Evolutionary conservation across 352 stramenopile genomes (phyloP), one percentile per base, ranked within the genome.

Genomic region (Phytophthora ohioensis): DNA sequence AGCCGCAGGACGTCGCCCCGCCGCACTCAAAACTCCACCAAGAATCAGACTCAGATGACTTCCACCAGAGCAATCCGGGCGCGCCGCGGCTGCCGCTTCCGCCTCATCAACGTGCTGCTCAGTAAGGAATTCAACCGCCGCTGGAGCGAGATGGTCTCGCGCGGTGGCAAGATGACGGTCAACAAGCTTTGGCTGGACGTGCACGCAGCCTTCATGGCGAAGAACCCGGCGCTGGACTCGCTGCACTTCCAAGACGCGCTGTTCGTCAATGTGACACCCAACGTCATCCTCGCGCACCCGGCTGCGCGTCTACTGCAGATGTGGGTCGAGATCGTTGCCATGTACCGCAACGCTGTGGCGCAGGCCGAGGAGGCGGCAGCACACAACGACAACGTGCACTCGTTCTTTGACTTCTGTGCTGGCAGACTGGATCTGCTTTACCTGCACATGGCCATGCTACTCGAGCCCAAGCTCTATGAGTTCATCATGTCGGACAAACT

Each of bases 201-300:
- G n/a, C 80, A 90, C 68, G 73, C 78, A 27, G 78, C 80, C 17
- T 92, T 81, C 67, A 69, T 83, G 66, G 66, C 65, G 41, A 63
- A 82, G 31, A 84, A 84, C 57, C 70, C 69, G 34, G 65, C 80
- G 36, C 79, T 87, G 58, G 80, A 87, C 67, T 59, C 63, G 54
- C 64, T 92, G 27, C 84, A 91, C 48, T 91, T 91, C 57, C 60
- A 86, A n/a, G 82, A 92, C 62, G 68, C 73, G 43, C 77, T 92
- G 5, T 92, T 92, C 17, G 69, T 79, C 10, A 84, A 81, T 53
- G 71, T 90, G 10, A 78, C 69, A 13, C 80, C 84, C 5, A 65
- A 79, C 21, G 73, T 85, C 9, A 78, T 91, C 27, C 53, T 85
- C 47, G 47, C 67, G 4, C 82, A 92, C 46, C 76, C 78, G 11